Evolutionary conservation across 352 stramenopile species (phyloP).

Genomic region (Phytophthora megakarya): DNA sequence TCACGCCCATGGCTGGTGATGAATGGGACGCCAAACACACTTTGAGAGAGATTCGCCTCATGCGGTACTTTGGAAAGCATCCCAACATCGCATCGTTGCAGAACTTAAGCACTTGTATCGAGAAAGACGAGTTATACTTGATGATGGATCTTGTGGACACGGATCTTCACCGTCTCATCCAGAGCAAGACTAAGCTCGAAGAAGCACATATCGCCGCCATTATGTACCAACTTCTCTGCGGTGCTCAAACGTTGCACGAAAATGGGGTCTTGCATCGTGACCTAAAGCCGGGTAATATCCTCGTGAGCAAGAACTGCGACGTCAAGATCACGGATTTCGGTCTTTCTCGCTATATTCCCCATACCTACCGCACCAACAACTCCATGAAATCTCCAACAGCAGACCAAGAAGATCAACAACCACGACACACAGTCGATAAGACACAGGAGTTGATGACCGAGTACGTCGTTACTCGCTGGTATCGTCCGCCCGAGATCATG

Average conservation of each 20-base stretch:
- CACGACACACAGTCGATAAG: slow-evolving; percentile 45
- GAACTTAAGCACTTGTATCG: slow-evolving; percentile 82
- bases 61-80: slow-evolving; percentile 91
- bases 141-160: slow-evolving; percentile 96
- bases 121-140: slow-evolving; percentile 94
- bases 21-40: slow-evolving; percentile 92
- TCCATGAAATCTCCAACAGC: slow-evolving; percentile 7
- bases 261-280: slow-evolving; percentile 89
- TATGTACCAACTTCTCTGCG: slow-evolving; percentile 93
- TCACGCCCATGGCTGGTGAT: slow-evolving; percentile 90
- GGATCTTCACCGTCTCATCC: slow-evolving; percentile 90
- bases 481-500: slow-evolving; percentile 86
- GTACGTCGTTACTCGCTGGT: slow-evolving; percentile 89
- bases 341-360: slow-evolving; percentile 72
- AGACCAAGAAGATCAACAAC: slow-evolving; percentile 24
- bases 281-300: slow-evolving; percentile 84
- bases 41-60: slow-evolving; percentile 90
- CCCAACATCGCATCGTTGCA: slow-evolving; percentile 87
- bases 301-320: slow-evolving; percentile 87
- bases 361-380: slow-evolving; percentile 28
- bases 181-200: slow-evolving; percentile 88
- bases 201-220: slow-evolving; percentile 88
- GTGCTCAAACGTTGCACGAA: slow-evolving; percentile 90
- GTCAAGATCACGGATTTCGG: slow-evolving; percentile 89
- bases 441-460: slow-evolving; percentile 80